These are phyloP conservation scores for Aspergillus latus DNA, from an alignment of 2,329 filamentous ascomycete genomes.

Conservation along the genomic window DNA sequence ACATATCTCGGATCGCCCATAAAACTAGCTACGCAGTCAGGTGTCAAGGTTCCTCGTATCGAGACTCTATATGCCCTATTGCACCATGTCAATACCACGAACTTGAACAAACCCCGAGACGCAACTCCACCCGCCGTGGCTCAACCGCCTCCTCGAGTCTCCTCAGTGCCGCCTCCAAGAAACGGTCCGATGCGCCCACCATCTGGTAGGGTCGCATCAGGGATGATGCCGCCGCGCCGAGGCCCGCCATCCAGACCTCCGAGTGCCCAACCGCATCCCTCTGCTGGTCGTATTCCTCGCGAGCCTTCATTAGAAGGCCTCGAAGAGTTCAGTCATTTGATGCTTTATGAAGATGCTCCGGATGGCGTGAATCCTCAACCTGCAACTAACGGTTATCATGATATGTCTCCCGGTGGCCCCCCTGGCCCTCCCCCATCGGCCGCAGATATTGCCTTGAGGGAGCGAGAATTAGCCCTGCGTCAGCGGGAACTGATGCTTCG, in stretches of 20 bases:
- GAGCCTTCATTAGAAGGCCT: slow-evolving; percentile 83
- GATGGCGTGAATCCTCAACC: slow-evolving; percentile 57
- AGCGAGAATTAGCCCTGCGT: slow-evolving; percentile 80
- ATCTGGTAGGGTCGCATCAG: slow-evolving; percentile 50
- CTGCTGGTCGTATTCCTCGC: slow-evolving; percentile 64
- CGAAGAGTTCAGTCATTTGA: slow-evolving; percentile 86
- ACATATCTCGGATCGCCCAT: slow-evolving; percentile 92
- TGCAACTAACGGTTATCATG: slow-evolving; percentile 53
- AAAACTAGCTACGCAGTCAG: slow-evolving; percentile 75
- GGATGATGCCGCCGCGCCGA: slow-evolving; percentile 46
- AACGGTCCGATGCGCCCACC: slow-evolving; percentile 52
- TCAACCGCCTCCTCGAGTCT: slow-evolving; percentile 60
- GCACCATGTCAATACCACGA: slow-evolving; percentile 82
- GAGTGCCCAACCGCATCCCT: slow-evolving; percentile 61
- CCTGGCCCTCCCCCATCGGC: slow-evolving; percentile 27
- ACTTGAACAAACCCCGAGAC: slow-evolving; percentile 67
- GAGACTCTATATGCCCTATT: slow-evolving; percentile 91
- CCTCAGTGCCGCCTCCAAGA: slow-evolving; percentile 58
- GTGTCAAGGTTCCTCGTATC: slow-evolving; percentile 74
- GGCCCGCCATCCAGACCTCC: slow-evolving; percentile 60
- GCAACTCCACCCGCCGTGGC: slow-evolving; percentile 41
- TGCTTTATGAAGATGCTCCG: slow-evolving; percentile 83
- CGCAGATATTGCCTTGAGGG: slow-evolving; percentile 68
- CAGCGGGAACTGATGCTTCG: slow-evolving; percentile 83
- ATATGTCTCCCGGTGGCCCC: slow-evolving; percentile 36